These are phyloP conservation scores for Trichoderma sp. DNA, from an alignment of 2,329 filamentous ascomycete genomes.

Conservation along the genomic window DNA sequence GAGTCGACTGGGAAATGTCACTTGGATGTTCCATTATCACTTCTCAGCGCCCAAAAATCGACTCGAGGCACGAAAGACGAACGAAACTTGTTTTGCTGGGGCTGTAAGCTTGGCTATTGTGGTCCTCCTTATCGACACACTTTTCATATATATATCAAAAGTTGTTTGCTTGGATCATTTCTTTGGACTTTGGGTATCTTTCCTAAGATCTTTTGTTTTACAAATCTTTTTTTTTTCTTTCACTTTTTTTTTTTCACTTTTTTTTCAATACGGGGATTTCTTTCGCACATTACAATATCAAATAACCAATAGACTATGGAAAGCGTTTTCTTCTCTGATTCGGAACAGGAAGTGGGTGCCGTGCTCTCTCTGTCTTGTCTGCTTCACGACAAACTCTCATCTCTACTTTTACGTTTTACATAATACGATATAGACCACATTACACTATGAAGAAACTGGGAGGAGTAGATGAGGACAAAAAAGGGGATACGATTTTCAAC, in stretches of 20 bases:
- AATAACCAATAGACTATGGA: conserved; percentile 27
- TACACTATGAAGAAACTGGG: background rate
- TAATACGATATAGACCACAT: conserved; percentile 12
- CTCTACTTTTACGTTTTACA: conserved; percentile 13
- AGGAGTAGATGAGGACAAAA: background rate
- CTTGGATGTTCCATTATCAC: background rate
- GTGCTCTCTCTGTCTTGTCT: conserved; percentile 16
- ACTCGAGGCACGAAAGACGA: conserved; percentile 10
- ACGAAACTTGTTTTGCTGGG: background rate
- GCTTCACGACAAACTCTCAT: conserved; percentile 5
- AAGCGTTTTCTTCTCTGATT: conserved; percentile 17
- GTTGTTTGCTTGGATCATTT: conserved; percentile 19
- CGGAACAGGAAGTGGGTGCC: conserved; percentile 10
- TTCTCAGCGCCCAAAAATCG: background rate
- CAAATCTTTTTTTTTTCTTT: background rate
- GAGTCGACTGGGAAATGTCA: background rate
- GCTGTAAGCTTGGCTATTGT: background rate
- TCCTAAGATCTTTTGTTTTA: background rate
- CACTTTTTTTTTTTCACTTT: background rate
- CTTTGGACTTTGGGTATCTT: background rate
- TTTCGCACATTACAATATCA: conserved; percentile 19
- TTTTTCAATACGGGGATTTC: background rate
- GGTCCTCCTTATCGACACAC: conserved; percentile 12
- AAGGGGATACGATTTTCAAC: conserved; percentile 1
- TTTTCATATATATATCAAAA: conserved; percentile 13